phyloP scores from a whole-genome alignment of 306 rosid species.

The Lathyrus oleraceus region DNA sequence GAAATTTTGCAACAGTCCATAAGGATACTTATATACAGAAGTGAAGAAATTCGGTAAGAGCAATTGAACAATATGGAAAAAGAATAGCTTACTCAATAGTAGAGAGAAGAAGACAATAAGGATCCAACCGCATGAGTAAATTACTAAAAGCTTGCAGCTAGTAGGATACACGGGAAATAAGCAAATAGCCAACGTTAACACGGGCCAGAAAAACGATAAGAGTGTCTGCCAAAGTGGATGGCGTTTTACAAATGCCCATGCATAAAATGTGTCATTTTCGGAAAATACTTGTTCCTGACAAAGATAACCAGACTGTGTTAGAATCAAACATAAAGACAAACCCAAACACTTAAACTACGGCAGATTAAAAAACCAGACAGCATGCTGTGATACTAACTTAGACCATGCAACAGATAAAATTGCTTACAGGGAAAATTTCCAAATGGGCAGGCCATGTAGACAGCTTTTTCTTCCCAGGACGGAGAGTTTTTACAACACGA shows the following conservation, averaged over 20 bases:
- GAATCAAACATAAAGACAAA: slow-evolving; percentile 22
- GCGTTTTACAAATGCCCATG: slow-evolving; percentile 93
- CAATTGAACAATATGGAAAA: slow-evolving; percentile 21
- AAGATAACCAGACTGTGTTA: slow-evolving; percentile 42
- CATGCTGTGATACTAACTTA: not conserved
- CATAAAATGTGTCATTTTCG: slow-evolving; percentile 93
- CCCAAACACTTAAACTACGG: slow-evolving; percentile 7
- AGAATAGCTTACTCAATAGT: slow-evolving; percentile 69
- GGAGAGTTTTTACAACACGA: slow-evolving; percentile 92
- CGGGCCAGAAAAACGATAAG: slow-evolving; percentile 97
- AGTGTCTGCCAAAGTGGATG: slow-evolving; percentile 99
- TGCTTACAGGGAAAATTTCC: slow-evolving; percentile 81
- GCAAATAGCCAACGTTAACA: slow-evolving; percentile 93
- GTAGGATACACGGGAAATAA: slow-evolving; percentile 98
- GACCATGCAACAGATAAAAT: slow-evolving; percentile 19
- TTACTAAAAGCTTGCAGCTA: slow-evolving; percentile 87
- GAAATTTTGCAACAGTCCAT: slow-evolving; percentile 1
- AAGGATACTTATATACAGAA: slow-evolving; percentile 8
- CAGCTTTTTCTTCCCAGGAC: slow-evolving; percentile 93
- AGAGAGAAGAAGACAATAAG: slow-evolving; percentile 80
- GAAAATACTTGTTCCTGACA: slow-evolving; percentile 90
- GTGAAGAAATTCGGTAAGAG: slow-evolving; percentile 23
- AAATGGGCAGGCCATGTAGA: slow-evolving; percentile 99
- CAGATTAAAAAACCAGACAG: slow-evolving; percentile 2
- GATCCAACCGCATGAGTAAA: slow-evolving; percentile 93